These are phyloP conservation scores for Fusarium mundagurra DNA, from an alignment of 2,329 filamentous ascomycete species.

Conservation along the genomic window DNA sequence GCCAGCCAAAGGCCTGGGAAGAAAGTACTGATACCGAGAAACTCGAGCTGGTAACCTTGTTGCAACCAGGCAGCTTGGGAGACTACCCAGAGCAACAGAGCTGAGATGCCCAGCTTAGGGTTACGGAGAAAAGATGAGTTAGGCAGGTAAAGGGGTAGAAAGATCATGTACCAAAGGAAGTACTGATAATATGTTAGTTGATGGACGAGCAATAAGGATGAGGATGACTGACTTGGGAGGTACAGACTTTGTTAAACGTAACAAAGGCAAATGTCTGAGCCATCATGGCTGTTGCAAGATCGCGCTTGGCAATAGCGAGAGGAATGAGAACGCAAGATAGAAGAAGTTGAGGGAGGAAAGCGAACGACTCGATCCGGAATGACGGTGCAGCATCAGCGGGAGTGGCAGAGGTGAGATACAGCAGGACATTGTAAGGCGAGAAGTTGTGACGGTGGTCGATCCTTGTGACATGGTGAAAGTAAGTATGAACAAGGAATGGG, in stretches of 20 bases:
- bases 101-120: conserved; percentile 69
- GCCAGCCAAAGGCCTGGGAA: conserved; percentile 83
- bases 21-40: conserved; percentile 84
- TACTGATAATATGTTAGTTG: conserved; percentile 68
- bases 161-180: conserved; percentile 97
- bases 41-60: conserved; percentile 80
- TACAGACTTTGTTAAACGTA: conserved; percentile 98
- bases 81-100: conserved; percentile 76
- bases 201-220: not conserved
- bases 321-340: conserved; percentile 82
- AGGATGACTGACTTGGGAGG: conserved; percentile 78
- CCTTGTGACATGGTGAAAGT: conserved; percentile 89
- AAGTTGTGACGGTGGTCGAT: conserved; percentile 99
- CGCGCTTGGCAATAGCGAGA: conserved; percentile 79
- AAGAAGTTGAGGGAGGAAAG: conserved; percentile 88
- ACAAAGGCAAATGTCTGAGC: conserved; percentile 98
- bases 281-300: conserved; percentile 85
- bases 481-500: conserved; percentile 89
- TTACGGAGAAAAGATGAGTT: conserved; percentile 74
- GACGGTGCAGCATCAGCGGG: conserved; percentile 48
- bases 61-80: conserved; percentile 81
- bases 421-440: conserved; percentile 90
- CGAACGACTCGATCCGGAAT: conserved; percentile 75
- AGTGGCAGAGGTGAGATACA: conserved; percentile 83
- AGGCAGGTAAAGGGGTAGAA: conserved; percentile 91